Base-by-base conservation (phyloP, 1,284 basidiomycete species). In the Anthracocystis walkeri region DNA sequence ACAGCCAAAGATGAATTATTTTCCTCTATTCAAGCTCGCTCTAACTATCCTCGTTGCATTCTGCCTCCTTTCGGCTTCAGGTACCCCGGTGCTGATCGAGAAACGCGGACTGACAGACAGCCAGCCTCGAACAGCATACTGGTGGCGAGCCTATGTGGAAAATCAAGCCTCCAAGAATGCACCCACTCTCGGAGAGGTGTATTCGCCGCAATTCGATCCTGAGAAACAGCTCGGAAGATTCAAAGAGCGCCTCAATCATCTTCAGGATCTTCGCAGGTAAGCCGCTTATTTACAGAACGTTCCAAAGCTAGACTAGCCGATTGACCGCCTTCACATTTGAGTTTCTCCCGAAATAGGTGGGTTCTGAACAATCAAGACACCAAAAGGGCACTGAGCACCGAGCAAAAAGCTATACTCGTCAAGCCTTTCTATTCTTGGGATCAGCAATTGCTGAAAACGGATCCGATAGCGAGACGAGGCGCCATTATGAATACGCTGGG, bases 401-500 rank as follows among this genome's bases (percentile, higher is more conserved):
- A 31, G 11, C 60, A 69, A 48, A 20, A 21, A 2, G 33, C 5
- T 0, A 42, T n/a, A 2, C 48, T 69, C 3, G 4, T n/a, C 40
- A 55, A n/a, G 42, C 56, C 60, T 1, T 69, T 69, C n/a, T 33
- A 41, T 12, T 27, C 8, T 1, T 69, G 66, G 65, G 38, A 46
- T n/a, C 25, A 23, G 10, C 2, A 38, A 2, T n/a, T 44, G 7
- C n/a, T 66, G n/a, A 35, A 14, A 25, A 33, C 21, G 7, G 50
- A 59, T 33, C 31, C 12, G 31, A 33, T 33, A 1, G 16, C 25
- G 11, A 12, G 2, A 14, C 18, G 25, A 4, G 45, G 25, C 0
- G 4, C 23, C 6, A 16, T 33, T 6, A 33, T 69, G 0, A 4
- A 27, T 0, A 51, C 33, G 33, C 7, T 69, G 40, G 18, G 10